Conservation (phyloP, 2,329 filamentous ascomycete species). For the Monosporascus sp. region DNA sequence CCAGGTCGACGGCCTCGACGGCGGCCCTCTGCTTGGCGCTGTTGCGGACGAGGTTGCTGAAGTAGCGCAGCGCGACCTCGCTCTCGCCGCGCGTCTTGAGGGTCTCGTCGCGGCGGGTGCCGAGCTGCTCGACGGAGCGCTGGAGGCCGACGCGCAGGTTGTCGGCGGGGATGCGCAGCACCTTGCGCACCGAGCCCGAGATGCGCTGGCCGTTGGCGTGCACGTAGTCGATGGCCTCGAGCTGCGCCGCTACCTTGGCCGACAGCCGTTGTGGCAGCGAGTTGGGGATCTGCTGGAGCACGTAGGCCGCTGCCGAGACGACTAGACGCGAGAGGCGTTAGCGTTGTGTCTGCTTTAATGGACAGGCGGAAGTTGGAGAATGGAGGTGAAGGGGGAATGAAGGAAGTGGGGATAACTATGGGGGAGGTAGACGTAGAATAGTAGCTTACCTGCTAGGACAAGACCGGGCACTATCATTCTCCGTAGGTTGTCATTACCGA, state of each 20-base stretch:
- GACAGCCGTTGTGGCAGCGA: constrained; percentile 83
- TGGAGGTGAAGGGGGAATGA: no score
- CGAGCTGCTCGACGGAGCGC: constrained; percentile 79
- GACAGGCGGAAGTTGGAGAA: neutral
- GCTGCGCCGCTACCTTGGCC: constrained; percentile 75
- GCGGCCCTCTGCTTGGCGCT: constrained; percentile 46
- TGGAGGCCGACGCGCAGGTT: constrained; percentile 80
- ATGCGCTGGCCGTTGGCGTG: constrained; percentile 85
- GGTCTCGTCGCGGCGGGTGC: constrained; percentile 73
- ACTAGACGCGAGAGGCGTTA: constrained; percentile 45
- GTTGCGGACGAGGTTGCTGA: constrained; percentile 73
- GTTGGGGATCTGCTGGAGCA: constrained; percentile 80
- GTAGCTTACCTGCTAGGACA: constrained; percentile 66
- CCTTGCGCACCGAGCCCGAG: constrained; percentile 77
- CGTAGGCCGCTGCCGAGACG: constrained; percentile 69
- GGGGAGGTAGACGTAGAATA: neutral
- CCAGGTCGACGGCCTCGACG: constrained; percentile 50
- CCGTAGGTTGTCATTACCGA: constrained; percentile 77
- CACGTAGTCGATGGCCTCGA: constrained; percentile 83
- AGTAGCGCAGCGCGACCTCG: constrained; percentile 84
- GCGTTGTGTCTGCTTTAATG: constrained; percentile 11
- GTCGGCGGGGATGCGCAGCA: constrained; percentile 81
- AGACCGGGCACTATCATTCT: constrained; percentile 77
- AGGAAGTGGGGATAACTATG: no score
- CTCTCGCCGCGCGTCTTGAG: constrained; percentile 77